A percentile compares a stretch with the other conserved stretches of the same genome.
Evolutionary conservation across 768 basidiomycete species (phyloP).

Genomic region (Galerina marginata): DNA sequence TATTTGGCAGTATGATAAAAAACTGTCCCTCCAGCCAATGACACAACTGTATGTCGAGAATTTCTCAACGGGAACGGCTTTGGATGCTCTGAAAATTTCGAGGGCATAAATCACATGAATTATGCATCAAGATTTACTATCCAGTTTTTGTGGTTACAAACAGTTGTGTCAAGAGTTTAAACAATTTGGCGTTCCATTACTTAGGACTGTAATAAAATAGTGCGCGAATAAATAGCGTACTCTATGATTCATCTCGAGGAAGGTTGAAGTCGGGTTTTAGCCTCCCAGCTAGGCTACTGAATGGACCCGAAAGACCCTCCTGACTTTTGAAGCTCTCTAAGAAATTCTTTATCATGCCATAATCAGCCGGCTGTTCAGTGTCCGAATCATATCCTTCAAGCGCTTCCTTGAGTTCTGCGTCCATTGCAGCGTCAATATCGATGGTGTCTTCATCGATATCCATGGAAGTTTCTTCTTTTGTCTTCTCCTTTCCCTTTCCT

Average conservation of each 20-base stretch:
- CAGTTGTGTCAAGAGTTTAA: background rate
- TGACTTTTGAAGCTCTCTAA: constrained; percentile 96
- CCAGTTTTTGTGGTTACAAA: background rate
- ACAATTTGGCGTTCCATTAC: background rate
- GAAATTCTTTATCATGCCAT: constrained; percentile 95
- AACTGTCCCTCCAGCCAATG: too few relatives aligned
- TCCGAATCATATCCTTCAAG: constrained; percentile 65
- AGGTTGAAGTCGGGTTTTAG: constrained; percentile 77
- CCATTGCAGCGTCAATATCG: constrained; percentile 88
- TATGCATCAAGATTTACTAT: too few relatives aligned
- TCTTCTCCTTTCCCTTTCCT: constrained; percentile 55
- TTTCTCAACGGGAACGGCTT: too few relatives aligned
- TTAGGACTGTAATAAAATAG: background rate
- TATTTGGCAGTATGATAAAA: too few relatives aligned
- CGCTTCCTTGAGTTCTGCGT: constrained; percentile 76
- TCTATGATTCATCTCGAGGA: constrained; percentile 66
- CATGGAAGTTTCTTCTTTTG: constrained; percentile 24
- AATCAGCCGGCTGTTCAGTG: constrained; percentile 66
- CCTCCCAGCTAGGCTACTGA: constrained; percentile 86
- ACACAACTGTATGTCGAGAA: too few relatives aligned
- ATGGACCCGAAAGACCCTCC: constrained; percentile 87
- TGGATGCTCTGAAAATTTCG: background rate
- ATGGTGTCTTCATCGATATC: constrained; percentile 47
- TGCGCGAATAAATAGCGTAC: background rate
- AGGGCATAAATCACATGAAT: too few relatives aligned